A percentile compares a stretch with the other conserved stretches of the same genome.
phyloP scores from a whole-genome alignment of 352 stramenopile species.

The Phytophthora colocasiae region DNA sequence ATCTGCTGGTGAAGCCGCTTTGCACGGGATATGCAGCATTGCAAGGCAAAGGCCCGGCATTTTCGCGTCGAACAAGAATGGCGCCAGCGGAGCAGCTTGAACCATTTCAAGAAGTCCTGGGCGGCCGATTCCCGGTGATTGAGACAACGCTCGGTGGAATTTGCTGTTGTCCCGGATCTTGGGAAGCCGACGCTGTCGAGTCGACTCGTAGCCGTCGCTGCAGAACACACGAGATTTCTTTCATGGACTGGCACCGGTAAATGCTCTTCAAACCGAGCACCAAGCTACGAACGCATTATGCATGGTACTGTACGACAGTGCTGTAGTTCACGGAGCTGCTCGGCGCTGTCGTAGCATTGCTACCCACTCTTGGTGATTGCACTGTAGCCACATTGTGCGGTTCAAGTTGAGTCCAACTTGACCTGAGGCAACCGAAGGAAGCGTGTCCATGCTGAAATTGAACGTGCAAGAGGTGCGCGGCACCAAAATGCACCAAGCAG shows the following conservation, averaged over 20 bases:
- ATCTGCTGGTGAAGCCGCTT: neutral
- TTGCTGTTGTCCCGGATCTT: conserved; percentile 5
- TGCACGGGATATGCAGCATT: conserved; percentile 18
- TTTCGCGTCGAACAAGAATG: conserved; percentile 22
- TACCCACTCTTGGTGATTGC: neutral
- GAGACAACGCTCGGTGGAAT: conserved; percentile 18
- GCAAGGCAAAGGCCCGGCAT: conserved; percentile 12
- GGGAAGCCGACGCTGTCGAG: neutral
- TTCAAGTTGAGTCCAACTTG: neutral
- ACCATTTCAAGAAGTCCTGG: conserved; percentile 12
- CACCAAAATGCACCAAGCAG: conserved; percentile 9
- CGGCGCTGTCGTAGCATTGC: neutral
- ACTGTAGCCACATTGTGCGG: neutral
- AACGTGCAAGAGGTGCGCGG: conserved; percentile 17
- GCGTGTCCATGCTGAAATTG: conserved; percentile 28
- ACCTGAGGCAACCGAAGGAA: conserved; percentile 1
- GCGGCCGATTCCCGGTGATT: conserved; percentile 13
- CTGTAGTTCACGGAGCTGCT: neutral
- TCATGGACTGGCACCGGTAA: too few species aligned
- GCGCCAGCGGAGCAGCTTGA: conserved; percentile 23
- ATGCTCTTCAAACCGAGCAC: too few species aligned
- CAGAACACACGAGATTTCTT: too few species aligned
- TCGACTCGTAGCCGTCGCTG: neutral
- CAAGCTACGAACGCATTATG: neutral
- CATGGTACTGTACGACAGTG: neutral